Base-by-base conservation (phyloP, 2,329 filamentous ascomycete species). In the Calcarisporium arbuscula region DNA sequence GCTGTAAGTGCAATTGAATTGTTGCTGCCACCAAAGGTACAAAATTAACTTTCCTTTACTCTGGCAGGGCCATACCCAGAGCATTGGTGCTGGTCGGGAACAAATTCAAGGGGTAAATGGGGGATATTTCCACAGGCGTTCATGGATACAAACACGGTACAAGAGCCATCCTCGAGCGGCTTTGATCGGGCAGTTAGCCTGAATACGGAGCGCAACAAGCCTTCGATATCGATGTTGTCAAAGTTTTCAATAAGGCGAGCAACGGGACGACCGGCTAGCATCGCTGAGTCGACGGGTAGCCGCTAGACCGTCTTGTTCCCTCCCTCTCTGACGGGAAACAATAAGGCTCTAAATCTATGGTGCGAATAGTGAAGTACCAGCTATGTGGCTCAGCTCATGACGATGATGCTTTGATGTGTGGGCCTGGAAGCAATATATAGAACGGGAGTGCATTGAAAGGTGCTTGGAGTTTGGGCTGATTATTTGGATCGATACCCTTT, bases 61-160 rank as follows among this genome's bases (percentile, higher is more conserved):
- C n/a, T n/a, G n/a, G n/a, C 16, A 70, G 67, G 63, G 62, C 44
- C 59, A 3, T 60, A 68, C 37, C 53, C 59, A 16, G 65, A 68
- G 10, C 67, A 72, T 40, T 76, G 72, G 71, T 76, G 70, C 50
- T 76, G 71, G 72, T 66, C 65, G 1, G 72, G 71, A 3, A 68
- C 57, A 12, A 74, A 72, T 38, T 45, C 65, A 23, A 71, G 67
- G 40, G 70, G 70, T 5, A 70, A 65, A 51, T 67, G 61, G 56
- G 72, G 72, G 18, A 61, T 74, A 32, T 75, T 76, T 48, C 70
- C 68, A 12, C 60, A 64, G 41, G 64, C 61, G 4, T 70, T 70
- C 42, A 54, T 75, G 27, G 67, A 72, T 43, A 52, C 55, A 12
- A 57, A 53, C 31, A 65, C 67, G 17, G 44, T 74, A n/a, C 56